Base-by-base conservation (phyloP, 2,329 filamentous ascomycete genomes). In the Fusarium burgessii region DNA sequence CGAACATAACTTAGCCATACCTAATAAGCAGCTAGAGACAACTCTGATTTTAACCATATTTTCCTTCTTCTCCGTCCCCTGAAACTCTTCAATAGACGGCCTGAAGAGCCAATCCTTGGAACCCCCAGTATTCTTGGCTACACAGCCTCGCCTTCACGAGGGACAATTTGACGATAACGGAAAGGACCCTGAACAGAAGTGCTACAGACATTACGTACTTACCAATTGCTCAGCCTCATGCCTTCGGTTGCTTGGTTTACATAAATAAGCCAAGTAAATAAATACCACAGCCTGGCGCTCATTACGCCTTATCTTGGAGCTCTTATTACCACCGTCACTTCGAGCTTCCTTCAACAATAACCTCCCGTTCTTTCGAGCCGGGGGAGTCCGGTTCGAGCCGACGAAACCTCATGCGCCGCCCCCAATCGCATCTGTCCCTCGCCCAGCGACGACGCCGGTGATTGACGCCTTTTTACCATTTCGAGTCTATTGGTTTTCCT, bases 391-490 rank as follows among this genome's bases (percentile, higher is more conserved):
- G 63, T 66, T 74, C 73, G 59, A 61, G 56, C 62, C 60, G 72
- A 70, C 67, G 40, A 72, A 66, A 62, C 71, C 71, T 54, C 74
- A 76, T 76, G 74, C 71, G 67, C 73, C 60, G 66, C 73, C 67
- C 68, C 43, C 67, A 70, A 71, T 69, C 71, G 65, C 56, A 69
- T 52, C 66, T 68, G 71, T 73, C 36, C 70, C 59, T 76, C 74
- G 74, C 73, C 73, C 71, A 59, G 74, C 73, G 74, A 76, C 74
- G 73, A 74, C 74, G 70, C 64, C 60, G 74, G 70, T 76, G 72
- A 76, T 68, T 46, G 42, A 68, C 41, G 33, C 41, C 20, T 25
- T 41, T 41, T 47, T 62, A 52, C 49, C 36, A 20, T 38, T 35
- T 62, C 56, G 47, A 46, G 38, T 13, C 25, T 41, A 38, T 66